Conservation (phyloP, 2,329 filamentous ascomycete genomes). For the Penicillium sp. region DNA sequence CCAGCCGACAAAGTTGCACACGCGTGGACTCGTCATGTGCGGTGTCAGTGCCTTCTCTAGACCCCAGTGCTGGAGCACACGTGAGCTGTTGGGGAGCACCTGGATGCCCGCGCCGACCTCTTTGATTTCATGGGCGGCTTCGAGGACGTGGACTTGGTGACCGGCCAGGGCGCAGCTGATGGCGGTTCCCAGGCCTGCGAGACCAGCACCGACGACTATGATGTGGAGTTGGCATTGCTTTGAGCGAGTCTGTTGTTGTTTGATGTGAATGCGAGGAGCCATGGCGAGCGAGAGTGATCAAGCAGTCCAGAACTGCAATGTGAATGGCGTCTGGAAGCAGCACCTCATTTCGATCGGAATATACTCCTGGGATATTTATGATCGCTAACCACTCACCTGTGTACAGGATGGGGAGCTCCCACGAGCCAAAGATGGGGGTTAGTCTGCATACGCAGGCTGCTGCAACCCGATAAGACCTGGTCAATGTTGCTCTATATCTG, state of each 20-base stretch:
- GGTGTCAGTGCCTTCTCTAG: slow-evolving; percentile 42
- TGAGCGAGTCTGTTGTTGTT: slow-evolving; percentile 34
- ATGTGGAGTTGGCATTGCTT: slow-evolving; percentile 50
- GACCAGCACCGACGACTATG: slow-evolving; percentile 26
- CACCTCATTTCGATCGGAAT: no score
- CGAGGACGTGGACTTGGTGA: slow-evolving; percentile 26
- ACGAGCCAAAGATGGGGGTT: slow-evolving; percentile 22
- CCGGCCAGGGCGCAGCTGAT: slow-evolving; percentile 28
- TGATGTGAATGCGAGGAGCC: slow-evolving; percentile 51
- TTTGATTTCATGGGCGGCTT: slow-evolving; percentile 24
- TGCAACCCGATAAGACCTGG: slow-evolving; percentile 8
- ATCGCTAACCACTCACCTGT: not conserved
- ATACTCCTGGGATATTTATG: slow-evolving; percentile 14
- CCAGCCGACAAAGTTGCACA: slow-evolving; percentile 54
- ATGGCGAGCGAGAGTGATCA: slow-evolving; percentile 12
- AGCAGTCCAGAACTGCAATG: not conserved
- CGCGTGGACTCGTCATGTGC: slow-evolving; percentile 44
- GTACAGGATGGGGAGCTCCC: not conserved
- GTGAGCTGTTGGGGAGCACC: slow-evolving; percentile 37
- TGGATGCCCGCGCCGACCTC: slow-evolving; percentile 33
- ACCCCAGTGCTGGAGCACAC: slow-evolving; percentile 40
- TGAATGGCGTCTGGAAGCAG: no score
- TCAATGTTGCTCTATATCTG: slow-evolving; percentile 6
- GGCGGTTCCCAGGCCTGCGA: slow-evolving; percentile 28
- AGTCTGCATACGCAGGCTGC: slow-evolving; percentile 1